phyloP scores from a whole-genome alignment of 176 grass and related monocot species.

The Eragrostis nindensis region DNA sequence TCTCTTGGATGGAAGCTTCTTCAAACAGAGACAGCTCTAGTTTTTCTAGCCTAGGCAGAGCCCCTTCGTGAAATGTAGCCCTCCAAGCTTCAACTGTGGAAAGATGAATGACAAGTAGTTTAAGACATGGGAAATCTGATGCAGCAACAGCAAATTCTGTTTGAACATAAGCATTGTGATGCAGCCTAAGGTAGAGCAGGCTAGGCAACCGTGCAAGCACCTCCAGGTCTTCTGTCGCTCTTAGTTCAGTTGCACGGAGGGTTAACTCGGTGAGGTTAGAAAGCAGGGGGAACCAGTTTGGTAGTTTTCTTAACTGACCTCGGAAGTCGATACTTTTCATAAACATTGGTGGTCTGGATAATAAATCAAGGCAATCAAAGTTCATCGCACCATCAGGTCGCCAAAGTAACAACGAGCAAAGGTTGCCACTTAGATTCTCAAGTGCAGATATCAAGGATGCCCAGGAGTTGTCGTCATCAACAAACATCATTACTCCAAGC shows the following conservation, averaged over 20 bases:
- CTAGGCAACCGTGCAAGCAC: conserved; percentile 25
- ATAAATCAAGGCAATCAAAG: conserved; percentile 30
- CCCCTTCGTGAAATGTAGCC: conserved; percentile 30
- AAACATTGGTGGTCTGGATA: conserved; percentile 45
- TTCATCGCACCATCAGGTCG: conserved; percentile 37
- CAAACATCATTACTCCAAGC: conserved; percentile 52
- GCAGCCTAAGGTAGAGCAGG: conserved; percentile 39
- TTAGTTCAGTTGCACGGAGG: conserved; percentile 42
- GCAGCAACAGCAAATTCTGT: conserved; percentile 22
- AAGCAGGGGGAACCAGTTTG: conserved; percentile 27
- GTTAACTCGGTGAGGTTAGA: conserved; percentile 32
- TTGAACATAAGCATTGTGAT: conserved; percentile 34
- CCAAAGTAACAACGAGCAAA: conserved; percentile 43
- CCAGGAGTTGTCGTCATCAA: conserved; percentile 46
- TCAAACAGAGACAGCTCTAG: conserved; percentile 42
- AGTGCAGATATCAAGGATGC: conserved; percentile 31
- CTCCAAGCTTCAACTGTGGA: not conserved
- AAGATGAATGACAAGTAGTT: conserved; percentile 47
- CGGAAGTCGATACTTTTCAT: conserved; percentile 35
- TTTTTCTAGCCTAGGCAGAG: conserved; percentile 13
- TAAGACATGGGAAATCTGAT: conserved; percentile 34
- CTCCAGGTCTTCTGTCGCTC: conserved; percentile 11
- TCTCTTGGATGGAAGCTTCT: conserved; percentile 7
- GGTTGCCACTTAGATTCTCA: conserved; percentile 1
- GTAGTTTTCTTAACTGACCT: conserved; percentile 32